Evolutionary conservation across 768 basidiomycete genomes (phyloP).

Genomic region (Podaxis pistillaris): DNA sequence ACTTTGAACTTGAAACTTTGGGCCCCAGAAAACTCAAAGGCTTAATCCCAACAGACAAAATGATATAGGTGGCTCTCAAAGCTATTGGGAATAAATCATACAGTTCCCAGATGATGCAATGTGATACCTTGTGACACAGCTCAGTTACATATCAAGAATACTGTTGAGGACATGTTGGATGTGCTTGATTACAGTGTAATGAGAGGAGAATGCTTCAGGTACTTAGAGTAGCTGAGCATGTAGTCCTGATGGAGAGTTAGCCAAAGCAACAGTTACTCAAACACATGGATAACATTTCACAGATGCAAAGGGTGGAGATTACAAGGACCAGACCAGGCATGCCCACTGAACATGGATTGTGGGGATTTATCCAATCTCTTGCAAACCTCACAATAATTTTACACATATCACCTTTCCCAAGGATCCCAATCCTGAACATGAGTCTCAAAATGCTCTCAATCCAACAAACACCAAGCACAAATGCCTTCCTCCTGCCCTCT

Average conservation of each 20-base stretch:
- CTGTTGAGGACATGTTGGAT: neutral
- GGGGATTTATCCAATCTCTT: neutral
- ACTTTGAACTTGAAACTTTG: neutral
- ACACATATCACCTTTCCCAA: neutral
- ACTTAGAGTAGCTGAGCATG: neutral
- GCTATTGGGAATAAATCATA: neutral
- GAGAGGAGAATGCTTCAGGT: neutral
- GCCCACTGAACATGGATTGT: neutral
- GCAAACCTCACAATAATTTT: neutral
- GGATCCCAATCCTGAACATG: neutral
- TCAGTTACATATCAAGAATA: slow-evolving; percentile 3
- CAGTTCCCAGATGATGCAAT: neutral
- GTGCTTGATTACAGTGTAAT: neutral
- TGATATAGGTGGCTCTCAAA: neutral
- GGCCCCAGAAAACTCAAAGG: neutral
- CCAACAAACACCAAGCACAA: neutral
- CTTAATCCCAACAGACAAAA: slow-evolving; percentile 3
- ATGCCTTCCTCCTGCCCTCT: neutral
- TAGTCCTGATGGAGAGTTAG: neutral
- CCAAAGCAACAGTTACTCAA: neutral
- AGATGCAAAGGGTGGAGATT: neutral
- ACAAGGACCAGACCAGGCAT: neutral
- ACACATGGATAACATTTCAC: neutral
- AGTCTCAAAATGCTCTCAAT: neutral
- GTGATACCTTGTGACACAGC: neutral